A percentile compares a stretch with the other conserved stretches of the same genome.
These are phyloP conservation scores for Neophaeococcomyces mojaviensis DNA, from an alignment of 2,329 filamentous ascomycete genomes.

Conservation along the genomic window DNA sequence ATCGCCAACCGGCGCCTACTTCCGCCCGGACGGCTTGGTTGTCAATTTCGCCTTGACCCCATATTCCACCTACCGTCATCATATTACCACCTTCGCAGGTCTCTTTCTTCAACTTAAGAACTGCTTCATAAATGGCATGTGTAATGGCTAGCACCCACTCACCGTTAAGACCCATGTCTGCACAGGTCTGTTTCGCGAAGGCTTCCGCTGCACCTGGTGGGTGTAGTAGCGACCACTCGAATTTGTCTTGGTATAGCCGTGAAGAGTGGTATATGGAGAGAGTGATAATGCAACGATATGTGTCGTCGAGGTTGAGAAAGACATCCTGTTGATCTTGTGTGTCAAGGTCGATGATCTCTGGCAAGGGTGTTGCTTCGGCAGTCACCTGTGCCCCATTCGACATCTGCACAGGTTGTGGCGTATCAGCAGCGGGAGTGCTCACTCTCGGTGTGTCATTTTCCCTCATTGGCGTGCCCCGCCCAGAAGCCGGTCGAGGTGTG, in stretches of 20 bases:
- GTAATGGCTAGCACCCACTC: constrained; percentile 95
- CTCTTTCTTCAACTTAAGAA: constrained; percentile 88
- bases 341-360: constrained; percentile 21
- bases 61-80: constrained; percentile 43
- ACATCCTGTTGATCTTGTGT: constrained; percentile 9
- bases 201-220: constrained; percentile 85
- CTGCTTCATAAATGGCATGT: constrained; percentile 94
- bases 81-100: constrained; percentile 86
- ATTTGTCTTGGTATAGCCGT: constrained; percentile 89
- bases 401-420: constrained; percentile 43
- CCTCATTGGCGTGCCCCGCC: constrained; percentile 18
- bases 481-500: constrained; percentile 35
- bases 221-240: constrained; percentile 93
- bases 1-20: constrained; percentile 84
- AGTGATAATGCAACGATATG: constrained; percentile 85
- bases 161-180: constrained; percentile 77
- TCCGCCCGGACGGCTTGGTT: constrained; percentile 76
- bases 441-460: constrained; percentile 20
- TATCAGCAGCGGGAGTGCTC: constrained; percentile 31
- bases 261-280: constrained; percentile 89
- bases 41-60: constrained; percentile 66
- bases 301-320: constrained; percentile 82
- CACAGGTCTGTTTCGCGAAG: constrained; percentile 87
- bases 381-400: constrained; percentile 45
- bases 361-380: constrained; percentile 60